These are phyloP conservation scores for Suhomyces sp. DNA, from an alignment of 805 yeast species.

Conservation along the genomic window DNA sequence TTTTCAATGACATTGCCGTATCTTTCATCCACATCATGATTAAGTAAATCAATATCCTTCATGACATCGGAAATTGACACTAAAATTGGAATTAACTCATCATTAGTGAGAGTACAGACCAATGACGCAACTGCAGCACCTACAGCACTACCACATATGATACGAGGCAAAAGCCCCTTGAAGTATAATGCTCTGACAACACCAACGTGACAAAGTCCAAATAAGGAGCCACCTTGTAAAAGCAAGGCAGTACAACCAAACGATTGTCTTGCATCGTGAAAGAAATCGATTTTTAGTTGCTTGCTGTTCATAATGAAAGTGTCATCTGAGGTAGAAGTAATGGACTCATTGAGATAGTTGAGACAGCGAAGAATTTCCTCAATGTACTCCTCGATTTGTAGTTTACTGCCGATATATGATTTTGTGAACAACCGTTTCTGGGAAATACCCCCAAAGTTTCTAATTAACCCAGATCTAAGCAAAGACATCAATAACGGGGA, in stretches of 20 bases:
- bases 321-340: slow-evolving; percentile 26
- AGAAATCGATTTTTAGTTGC: slow-evolving; percentile 69
- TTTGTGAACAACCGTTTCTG: slow-evolving; percentile 76
- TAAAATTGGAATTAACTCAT: slow-evolving; percentile 55
- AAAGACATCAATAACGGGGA: slow-evolving; percentile 58
- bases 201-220: slow-evolving; percentile 92
- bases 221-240: slow-evolving; percentile 91
- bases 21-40: slow-evolving; percentile 56
- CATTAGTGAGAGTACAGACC: slow-evolving; percentile 70
- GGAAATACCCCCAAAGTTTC: slow-evolving; percentile 91
- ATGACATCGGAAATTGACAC: slow-evolving; percentile 39
- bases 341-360: slow-evolving; percentile 52
- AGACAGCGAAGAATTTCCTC: slow-evolving; percentile 71
- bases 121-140: slow-evolving; percentile 92
- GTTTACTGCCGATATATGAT: slow-evolving; percentile 85
- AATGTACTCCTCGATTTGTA: slow-evolving; percentile 83
- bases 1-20: slow-evolving; percentile 73
- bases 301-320: slow-evolving; percentile 44
- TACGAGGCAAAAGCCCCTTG: slow-evolving; percentile 75
- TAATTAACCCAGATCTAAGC: slow-evolving; percentile 75
- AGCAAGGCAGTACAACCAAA: slow-evolving; percentile 89
- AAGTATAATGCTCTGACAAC: slow-evolving; percentile 81
- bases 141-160: slow-evolving; percentile 88
- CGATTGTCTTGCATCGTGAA: slow-evolving; percentile 82
- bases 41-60: slow-evolving; percentile 45